Base-by-base conservation (phyloP, 164 flowering plant genomes). In the Echeveria elegans region DNA sequence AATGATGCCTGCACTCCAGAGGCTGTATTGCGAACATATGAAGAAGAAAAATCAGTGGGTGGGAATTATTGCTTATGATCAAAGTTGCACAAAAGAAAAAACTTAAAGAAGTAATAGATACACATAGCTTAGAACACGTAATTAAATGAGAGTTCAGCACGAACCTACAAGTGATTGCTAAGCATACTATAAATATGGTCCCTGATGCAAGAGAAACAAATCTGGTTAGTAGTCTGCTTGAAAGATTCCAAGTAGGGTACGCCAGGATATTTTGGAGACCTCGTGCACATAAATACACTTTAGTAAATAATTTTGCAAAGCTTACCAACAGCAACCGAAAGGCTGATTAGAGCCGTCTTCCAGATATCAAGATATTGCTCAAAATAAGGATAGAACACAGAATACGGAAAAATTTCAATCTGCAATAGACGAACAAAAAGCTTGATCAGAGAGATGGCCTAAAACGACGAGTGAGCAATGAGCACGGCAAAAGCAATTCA, bases 341-440 rank as follows among this genome's bases (percentile, higher is more conserved):
- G 82, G 82, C 82, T 88, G 84, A 92, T 86, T 75, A 92, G 66
- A 59, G 96, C 99, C 40, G 94, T 95, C 74, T 71, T 87, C 99
- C 99, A 95, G 74, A 95, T 95, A 66, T 83, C 80, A 69, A 95
- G 86, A 74, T 95, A 95, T 78, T 95, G 99, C 80, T 95, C 99
- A 74, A 95, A 95, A 73, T 83, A 95, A 77, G 87, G 90, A 72
- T 95, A 92, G 70, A 85, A 92, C n/a, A 95, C 96, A 8, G 99
- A 85, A 78, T 95, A 95, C 4, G 99, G 99, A 67, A 87, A 95
- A 34, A 95, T 75, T 45, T 95, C 81, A 53, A 95, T 95, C 99
- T 95, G 96, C 86, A 86, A 15, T 38, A 56, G 78, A 12, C 21
- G 24, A 14, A 43, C n/a, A 29, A 4, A 28, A 12, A 28, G 29